Evolutionary conservation across 345 rosid genomes (phyloP), one percentile per base, ranked within the genome.

Genomic region (Fremontodendron californicum): DNA sequence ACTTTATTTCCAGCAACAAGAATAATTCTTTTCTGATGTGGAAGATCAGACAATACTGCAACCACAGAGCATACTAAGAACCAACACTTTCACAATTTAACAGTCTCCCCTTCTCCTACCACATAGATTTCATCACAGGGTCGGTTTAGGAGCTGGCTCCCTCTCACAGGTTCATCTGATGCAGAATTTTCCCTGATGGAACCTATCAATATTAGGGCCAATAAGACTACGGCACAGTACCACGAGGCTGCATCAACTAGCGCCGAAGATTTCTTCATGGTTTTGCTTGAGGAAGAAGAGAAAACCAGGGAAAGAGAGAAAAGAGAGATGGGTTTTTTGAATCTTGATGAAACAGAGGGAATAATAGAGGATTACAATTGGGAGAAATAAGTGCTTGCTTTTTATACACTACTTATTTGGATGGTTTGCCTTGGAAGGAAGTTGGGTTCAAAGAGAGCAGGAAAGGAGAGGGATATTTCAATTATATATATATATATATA

Each of bases 71-170:
- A n/a, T n/a, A n/a, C n/a, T n/a, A n/a, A n/a, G n/a, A n/a, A n/a
- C n/a, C n/a, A n/a, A n/a, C n/a, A n/a, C n/a, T n/a, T n/a, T n/a
- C n/a, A n/a, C n/a, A n/a, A n/a, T n/a, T n/a, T n/a, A n/a, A n/a
- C n/a, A n/a, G n/a, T n/a, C 61, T 93, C 97, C 10, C 73, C 97
- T 84, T 90, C 94, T 23, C 88, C 83, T 35, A 90, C 96, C 27
- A 88, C 88, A 33, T 91, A 91, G 51, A 91, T 88, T 77, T 91
- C 92, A 25, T 91, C 92, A 27, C 96, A 90, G 7, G 90, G 87
- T 74, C 85, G 81, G 67, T 52, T 78, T 39, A 79, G 60, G 49
- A 90, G 61, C 65, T 74, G 93, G 61, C 75, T 80, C 11, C 90
- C 92, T 81, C 83, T 84, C 16, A 87, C 63, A 3, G 85, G 43